A percentile compares a stretch with the other conserved stretches of the same genome.
phyloP scores from a whole-genome alignment of 2,329 filamentous ascomycete species.

The Microsporum audouinii region DNA sequence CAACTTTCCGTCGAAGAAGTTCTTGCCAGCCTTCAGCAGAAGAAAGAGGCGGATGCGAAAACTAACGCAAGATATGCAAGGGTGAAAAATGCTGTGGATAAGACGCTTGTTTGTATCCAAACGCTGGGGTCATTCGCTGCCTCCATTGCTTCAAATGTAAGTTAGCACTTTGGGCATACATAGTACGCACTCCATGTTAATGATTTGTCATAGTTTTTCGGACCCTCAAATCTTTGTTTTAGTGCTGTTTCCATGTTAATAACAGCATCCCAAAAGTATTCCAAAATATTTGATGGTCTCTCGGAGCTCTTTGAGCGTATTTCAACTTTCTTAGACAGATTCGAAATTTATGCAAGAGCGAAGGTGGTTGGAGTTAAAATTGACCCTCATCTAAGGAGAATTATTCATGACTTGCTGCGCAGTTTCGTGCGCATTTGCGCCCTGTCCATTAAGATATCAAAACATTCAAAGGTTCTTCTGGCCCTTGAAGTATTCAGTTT shows the following conservation, averaged over 20 bases:
- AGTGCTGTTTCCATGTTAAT: slow-evolving; percentile 23
- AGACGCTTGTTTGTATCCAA: slow-evolving; percentile 18
- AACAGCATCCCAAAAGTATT: slow-evolving; percentile 19
- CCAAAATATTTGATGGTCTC: slow-evolving; percentile 22
- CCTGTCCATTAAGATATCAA: slow-evolving; percentile 19
- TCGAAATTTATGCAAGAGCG: slow-evolving; percentile 19
- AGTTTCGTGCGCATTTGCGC: slow-evolving; percentile 21
- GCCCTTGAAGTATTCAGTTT: slow-evolving; percentile 21
- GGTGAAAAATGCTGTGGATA: slow-evolving; percentile 18
- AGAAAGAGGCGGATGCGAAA: slow-evolving; percentile 19
- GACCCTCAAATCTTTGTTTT: slow-evolving; percentile 21
- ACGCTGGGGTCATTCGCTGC: slow-evolving; percentile 18
- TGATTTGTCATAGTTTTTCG: slow-evolving; percentile 17
- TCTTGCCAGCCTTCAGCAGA: slow-evolving; percentile 16
- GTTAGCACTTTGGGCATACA: neutral
- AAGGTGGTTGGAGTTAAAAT: slow-evolving; percentile 16
- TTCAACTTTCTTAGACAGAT: slow-evolving; percentile 21
- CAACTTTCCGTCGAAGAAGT: slow-evolving; percentile 17
- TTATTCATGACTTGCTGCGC: slow-evolving; percentile 19
- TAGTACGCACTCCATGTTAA: neutral
- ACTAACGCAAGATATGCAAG: slow-evolving; percentile 16
- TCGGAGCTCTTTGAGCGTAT: slow-evolving; percentile 19
- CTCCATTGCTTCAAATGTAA: slow-evolving; percentile 20
- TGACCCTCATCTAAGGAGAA: slow-evolving; percentile 18
- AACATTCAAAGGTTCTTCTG: slow-evolving; percentile 18